Conservation (phyloP, 306 rosid species). For the Rosa multiflora region DNA sequence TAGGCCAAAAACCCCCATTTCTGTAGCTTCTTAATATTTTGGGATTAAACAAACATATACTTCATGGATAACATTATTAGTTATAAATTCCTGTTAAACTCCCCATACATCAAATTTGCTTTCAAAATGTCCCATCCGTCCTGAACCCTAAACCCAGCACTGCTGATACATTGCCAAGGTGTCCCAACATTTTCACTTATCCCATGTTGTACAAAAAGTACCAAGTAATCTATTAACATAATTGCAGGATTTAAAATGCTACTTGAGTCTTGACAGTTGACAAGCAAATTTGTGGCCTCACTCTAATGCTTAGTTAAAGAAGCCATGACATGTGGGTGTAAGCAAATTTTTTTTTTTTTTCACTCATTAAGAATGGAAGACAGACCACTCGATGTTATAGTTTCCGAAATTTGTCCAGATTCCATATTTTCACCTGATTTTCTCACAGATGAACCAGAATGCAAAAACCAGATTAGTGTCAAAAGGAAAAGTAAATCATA, state of each 20-base stretch:
- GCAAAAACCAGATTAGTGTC: neutral
- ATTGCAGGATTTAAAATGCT: neutral
- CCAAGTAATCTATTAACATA: neutral
- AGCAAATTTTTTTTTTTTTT: neutral
- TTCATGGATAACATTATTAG: neutral
- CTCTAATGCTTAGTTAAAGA: neutral
- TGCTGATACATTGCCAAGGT: neutral
- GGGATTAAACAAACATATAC: neutral
- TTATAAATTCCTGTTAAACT: neutral
- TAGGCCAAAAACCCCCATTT: neutral
- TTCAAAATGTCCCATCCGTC: neutral
- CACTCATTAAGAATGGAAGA: slow-evolving; percentile 5
- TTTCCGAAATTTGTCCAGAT: neutral
- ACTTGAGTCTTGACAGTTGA: neutral
- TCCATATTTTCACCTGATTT: neutral
- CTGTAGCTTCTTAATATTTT: neutral
- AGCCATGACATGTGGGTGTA: neutral
- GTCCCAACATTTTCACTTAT: neutral
- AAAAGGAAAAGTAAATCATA: slow-evolving; percentile 23
- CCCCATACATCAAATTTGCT: neutral
- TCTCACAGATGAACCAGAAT: neutral
- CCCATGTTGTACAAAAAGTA: neutral
- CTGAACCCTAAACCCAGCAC: neutral
- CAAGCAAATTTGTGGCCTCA: neutral
- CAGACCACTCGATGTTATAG: slow-evolving; percentile 3